Evolutionary conservation across 257 asterid species (phyloP).

Genomic region (Haberlea rhodopensis): DNA sequence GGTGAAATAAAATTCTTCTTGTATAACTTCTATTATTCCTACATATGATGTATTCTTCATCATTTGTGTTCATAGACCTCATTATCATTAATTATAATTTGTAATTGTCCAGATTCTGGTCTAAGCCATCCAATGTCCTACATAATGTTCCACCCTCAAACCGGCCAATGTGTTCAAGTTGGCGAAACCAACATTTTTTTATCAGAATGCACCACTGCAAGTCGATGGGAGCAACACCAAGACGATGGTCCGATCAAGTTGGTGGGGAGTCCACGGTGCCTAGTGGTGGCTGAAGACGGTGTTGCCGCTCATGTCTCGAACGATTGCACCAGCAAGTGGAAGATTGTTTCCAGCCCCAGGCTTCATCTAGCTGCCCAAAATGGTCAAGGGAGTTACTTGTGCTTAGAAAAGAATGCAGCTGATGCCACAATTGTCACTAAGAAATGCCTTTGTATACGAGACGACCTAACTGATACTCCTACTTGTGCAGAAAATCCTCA

Average conservation of each 20-base stretch:
- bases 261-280: conserved; percentile 34
- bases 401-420: conserved; percentile 47
- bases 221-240: conserved; percentile 39
- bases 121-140: conserved; percentile 27
- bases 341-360: conserved; percentile 37
- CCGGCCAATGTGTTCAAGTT: conserved; percentile 45
- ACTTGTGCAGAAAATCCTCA: conserved; percentile 53
- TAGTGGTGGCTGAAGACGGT: conserved; percentile 38
- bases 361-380: conserved; percentile 46
- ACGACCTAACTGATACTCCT: conserved; percentile 34
- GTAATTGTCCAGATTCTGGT: conserved; percentile 38
- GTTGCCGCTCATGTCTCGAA: conserved; percentile 35
- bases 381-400: conserved; percentile 38
- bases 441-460: conserved; percentile 49
- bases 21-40: too few species aligned
- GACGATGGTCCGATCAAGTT: conserved; percentile 38
- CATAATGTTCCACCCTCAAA: conserved; percentile 54
- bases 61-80: too few species aligned
- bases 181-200: conserved; percentile 1
- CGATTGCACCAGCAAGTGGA: conserved; percentile 50
- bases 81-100: background rate
- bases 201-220: conserved; percentile 34
- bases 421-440: conserved; percentile 37
- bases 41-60: too few species aligned
- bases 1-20: too few species aligned